Base-by-base conservation (phyloP, 1,139 yeast genomes). In the Geotrichum restrictum region DNA sequence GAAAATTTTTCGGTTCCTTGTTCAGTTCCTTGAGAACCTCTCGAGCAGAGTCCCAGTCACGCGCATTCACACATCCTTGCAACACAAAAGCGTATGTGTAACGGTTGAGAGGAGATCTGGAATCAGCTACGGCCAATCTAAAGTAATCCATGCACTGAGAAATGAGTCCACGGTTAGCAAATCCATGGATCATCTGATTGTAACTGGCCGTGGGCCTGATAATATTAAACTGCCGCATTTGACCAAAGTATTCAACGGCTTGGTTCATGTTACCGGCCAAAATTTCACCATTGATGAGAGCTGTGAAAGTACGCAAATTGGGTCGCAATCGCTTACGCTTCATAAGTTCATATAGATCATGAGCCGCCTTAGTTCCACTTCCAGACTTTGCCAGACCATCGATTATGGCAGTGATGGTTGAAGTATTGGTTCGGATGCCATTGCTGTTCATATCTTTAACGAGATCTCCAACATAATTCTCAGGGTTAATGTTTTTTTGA, bases 241-340 rank as follows among this genome's bases (percentile, higher is more conserved):
- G 69, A 14, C 73, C 66, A 63, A 84, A 82, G 51, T 77, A 69
- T 4, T 64, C 61, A 57, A 77, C 72, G 0, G 87, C 93, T 10
- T 66, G 66, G 1, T 65, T 68, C 22, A 75, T 59, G 43, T 75
- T 74, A 5, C 88, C 88, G 48, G 64, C 62, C 33, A 71, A 69
- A 52, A 83, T 67, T 66, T 83, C 88, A 33, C 79, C 81, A 50
- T 77, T 74, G 54, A 85, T 74, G 71, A 85, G 74, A 1, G 85
- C 70, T 13, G 85, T 76, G 62, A 80, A 75, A 11, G 83, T 71
- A 36, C 68, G 68, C 16, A 59, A 67, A 64, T 62, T 77, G 52
- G 65, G 76, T 54, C 63, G 64, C 52, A 69, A 54, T 18, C 67
- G 68, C 45, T 69, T 67, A 48, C 60, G 61, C 53, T 72, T 72